Evolutionary conservation across 768 basidiomycete species (phyloP), one percentile per base, ranked within the genome.

Genomic region (Lactarius hatsudake): DNA sequence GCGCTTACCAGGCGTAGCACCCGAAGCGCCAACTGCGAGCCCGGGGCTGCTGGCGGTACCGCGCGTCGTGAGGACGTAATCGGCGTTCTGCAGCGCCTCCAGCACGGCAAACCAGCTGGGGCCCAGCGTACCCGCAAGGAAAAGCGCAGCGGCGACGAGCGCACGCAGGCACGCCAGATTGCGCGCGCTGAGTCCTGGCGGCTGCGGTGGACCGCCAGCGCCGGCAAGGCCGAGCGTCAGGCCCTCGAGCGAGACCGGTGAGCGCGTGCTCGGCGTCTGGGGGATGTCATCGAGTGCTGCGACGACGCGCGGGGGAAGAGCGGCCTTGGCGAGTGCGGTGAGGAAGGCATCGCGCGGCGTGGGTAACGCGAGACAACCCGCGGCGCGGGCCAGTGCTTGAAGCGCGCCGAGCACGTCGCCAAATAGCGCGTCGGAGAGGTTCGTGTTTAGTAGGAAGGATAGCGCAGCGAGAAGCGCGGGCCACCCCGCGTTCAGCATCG

Each of bases 291-390:
- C 92, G 64, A 97, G 76, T 71, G 89, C 89, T 1, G 92, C 90
- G 0, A 99, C 93, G 13, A 98, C 91, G 2, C 89, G 83, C 0
- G 92, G 84, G 0, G 96, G 96, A n/a, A 98, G 91, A 0, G 95
- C 90, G 66, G 93, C 89, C 74, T 95, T 94, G n/a, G 93, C 86
- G 18, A 99, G 83, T 58, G 86, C 89, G 26, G 87, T 91, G 74
- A 98, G 86, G 79, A 99, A 95, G 0, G 96, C 96, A 68, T 98
- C 95, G 23, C 96, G 85, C 0, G 96, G 94, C 0, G 94, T 98
- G 1, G 82, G 79, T 1, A 98, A 82, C 1, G 86, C 87, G n/a
- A 98, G 85, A 79, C 94, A 90, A 23, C 96, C 96, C 28, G 93
- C 88, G 2, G 93, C 92, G 65, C 91, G 89, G 3, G 92, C 89